These are phyloP conservation scores for Pseudevernia furfuracea DNA, from an alignment of 495 filamentous ascomycete genomes.

Conservation along the genomic window DNA sequence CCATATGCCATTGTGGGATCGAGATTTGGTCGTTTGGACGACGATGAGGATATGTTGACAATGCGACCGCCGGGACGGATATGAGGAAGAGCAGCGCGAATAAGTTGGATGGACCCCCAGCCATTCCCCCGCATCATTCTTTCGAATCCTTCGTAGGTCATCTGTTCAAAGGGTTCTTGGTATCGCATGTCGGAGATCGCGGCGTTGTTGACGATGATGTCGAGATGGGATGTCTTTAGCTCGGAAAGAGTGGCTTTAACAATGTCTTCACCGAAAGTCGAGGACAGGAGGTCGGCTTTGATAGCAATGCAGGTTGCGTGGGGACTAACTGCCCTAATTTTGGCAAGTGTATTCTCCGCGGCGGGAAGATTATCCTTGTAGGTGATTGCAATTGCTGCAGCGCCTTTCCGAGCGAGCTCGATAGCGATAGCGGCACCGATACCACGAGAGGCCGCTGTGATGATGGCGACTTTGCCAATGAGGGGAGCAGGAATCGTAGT, in stretches of 20 bases:
- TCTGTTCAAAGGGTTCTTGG: not conserved
- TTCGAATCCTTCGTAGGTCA: not conserved
- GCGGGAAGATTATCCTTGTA: conserved; percentile 16
- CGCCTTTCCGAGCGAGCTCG: conserved; percentile 43
- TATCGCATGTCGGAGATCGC: not conserved
- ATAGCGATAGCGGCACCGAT: conserved; percentile 45
- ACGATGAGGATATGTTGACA: not conserved
- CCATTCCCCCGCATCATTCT: not conserved
- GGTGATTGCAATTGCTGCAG: conserved; percentile 36
- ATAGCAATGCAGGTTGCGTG: not conserved
- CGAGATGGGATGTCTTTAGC: not conserved
- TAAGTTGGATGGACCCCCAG: not conserved
- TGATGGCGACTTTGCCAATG: conserved; percentile 44
- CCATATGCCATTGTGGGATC: not conserved
- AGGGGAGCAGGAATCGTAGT: conserved; percentile 28
- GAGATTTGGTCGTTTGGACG: not conserved
- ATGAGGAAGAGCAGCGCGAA: not conserved
- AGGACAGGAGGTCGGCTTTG: not conserved
- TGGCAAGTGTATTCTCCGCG: not conserved
- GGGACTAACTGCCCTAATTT: not conserved
- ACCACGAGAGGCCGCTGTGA: conserved; percentile 45
- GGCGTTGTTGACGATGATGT: conserved; percentile 1
- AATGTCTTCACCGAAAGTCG: not conserved
- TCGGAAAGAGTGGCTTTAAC: not conserved
- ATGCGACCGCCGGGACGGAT: not conserved